These are phyloP conservation scores for Penicillium cinerascens DNA, from an alignment of 495 filamentous ascomycete genomes.

Conservation along the genomic window DNA sequence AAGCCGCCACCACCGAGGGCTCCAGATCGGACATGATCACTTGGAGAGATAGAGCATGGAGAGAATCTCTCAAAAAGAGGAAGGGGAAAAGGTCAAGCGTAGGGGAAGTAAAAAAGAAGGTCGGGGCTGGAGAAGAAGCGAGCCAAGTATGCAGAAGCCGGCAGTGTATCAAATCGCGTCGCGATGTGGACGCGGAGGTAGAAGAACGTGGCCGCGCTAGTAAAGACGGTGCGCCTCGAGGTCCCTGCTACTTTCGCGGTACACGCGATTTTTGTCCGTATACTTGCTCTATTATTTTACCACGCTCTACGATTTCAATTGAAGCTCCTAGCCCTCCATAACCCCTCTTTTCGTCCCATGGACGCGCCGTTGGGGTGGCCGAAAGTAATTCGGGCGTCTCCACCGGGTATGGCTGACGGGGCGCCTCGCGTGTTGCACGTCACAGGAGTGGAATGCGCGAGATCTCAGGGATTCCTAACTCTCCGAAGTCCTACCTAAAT, in stretches of 20 bases:
- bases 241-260: constrained; percentile 14
- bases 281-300: neutral
- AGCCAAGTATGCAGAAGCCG: constrained; percentile 18
- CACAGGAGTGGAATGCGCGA: constrained; percentile 14
- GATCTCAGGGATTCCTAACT: constrained; percentile 7
- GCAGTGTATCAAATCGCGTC: constrained; percentile 32
- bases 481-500: neutral
- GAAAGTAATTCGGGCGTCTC: constrained; percentile 18
- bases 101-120: constrained; percentile 5
- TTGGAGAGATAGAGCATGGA: constrained; percentile 20
- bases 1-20: constrained; percentile 28
- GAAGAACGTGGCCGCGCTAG: constrained; percentile 34
- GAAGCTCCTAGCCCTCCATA: neutral
- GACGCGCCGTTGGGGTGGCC: constrained; percentile 11
- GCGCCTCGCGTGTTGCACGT: constrained; percentile 22
- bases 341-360: neutral
- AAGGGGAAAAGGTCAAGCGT: constrained; percentile 7
- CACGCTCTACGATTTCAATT: neutral
- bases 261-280: neutral
- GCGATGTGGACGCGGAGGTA: constrained; percentile 42
- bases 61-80: constrained; percentile 3
- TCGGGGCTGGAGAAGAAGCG: constrained; percentile 19
- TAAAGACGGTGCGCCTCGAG: constrained; percentile 15
- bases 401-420: constrained; percentile 15
- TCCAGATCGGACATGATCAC: constrained; percentile 39